Evolutionary conservation across 2,329 filamentous ascomycete species (phyloP), one percentile per base, ranked within the genome.

Genomic region (Exophiala lecanii-corni): DNA sequence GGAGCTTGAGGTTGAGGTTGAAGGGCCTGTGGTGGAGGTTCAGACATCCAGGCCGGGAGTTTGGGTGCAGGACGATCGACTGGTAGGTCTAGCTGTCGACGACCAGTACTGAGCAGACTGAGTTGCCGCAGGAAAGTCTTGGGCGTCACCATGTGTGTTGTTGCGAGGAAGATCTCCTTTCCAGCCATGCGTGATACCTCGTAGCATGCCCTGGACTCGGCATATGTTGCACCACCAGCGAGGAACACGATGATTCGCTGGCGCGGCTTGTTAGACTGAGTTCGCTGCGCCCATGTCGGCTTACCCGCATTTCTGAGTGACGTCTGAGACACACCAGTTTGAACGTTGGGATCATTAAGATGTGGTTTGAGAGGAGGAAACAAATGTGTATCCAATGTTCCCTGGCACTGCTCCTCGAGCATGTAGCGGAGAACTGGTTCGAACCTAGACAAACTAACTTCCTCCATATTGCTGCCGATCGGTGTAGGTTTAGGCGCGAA

Each of bases 201-300:
- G 62, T 97, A 97, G 67, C 92, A 98, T 9, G 82, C 77, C 19
- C 92, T 81, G 21, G 86, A 78, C 67, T 98, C 92, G 4, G 87
- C 89, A 62, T 91, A 95, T 0, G 92, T 97, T 15, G 92, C 92
- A 33, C 92, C 92, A 36, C 92, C 92, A 1, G 91, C 92, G 76
- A 97, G 84, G 62, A 95, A 97, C 12, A 97, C 82, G 46, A 98
- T 86, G 41, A 97, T 76, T 39, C 92, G 81, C 62, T 98, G 92
- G 40, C 84, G 80, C 53, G 89, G 94, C 61, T 97, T 91, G 47
- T 74, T 79, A 46, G 71, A 81, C 19, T 81, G 78, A 34, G 84
- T 76, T 32, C 88, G 82, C 40, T 87, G 86, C 2, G 92, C 92
- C 92, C 92, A 98, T 31, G 89, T 95, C 2, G 91, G 92, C 58